phyloP scores from a whole-genome alignment of 352 stramenopile genomes.

The Phytophthora gonapodyides region DNA sequence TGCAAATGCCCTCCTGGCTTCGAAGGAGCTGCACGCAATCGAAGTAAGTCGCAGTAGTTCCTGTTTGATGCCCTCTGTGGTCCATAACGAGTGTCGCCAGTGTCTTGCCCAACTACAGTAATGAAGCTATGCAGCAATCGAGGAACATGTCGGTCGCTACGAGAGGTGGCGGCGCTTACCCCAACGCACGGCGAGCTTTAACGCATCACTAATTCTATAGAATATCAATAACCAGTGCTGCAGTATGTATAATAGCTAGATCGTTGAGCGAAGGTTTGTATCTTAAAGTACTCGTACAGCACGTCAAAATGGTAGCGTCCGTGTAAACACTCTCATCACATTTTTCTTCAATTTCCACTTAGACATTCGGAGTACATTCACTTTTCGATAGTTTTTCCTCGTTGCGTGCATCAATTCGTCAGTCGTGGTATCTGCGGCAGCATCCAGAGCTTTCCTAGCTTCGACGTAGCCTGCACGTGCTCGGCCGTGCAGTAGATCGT shows the following conservation, averaged over 20 bases:
- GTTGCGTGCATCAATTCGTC: slow-evolving; percentile 27
- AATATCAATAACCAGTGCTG: too few species aligned
- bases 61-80: background rate
- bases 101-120: slow-evolving; percentile 26
- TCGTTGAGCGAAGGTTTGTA: too few species aligned
- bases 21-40: slow-evolving; percentile 69
- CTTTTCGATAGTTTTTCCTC: slow-evolving; percentile 22
- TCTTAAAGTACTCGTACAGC: too few species aligned
- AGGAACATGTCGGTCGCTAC: slow-evolving; percentile 49
- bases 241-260: too few species aligned
- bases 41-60: slow-evolving; percentile 37
- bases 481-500: slow-evolving; percentile 39
- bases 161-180: slow-evolving; percentile 60
- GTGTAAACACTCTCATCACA: too few species aligned
- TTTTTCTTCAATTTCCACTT: background rate
- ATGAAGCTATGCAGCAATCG: slow-evolving; percentile 47
- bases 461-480: slow-evolving; percentile 6
- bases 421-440: slow-evolving; percentile 19
- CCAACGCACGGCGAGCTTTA: too few species aligned
- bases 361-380: slow-evolving; percentile 25
- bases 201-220: too few species aligned
- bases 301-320: too few species aligned
- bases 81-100: too few species aligned
- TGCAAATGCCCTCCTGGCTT: slow-evolving; percentile 72
- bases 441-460: background rate